Base-by-base conservation (phyloP, 768 basidiomycete species). In the Mycena epipterygia region DNA sequence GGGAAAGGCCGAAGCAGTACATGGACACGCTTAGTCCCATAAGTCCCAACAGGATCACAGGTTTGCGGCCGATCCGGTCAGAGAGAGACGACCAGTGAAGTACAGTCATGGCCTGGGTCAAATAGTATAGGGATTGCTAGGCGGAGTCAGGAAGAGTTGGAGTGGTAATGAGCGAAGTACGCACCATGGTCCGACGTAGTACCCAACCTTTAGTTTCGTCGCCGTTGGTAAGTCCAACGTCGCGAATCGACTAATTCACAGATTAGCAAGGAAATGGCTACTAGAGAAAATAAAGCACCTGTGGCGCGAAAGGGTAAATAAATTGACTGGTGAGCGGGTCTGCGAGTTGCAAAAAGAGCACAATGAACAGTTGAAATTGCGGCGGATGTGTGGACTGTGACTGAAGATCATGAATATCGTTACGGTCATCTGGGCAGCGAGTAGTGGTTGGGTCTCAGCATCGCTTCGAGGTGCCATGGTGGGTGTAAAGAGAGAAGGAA, bases 111-210 rank as follows among this genome's bases (percentile, higher is more conserved):
- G 93, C 92, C 79, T 94, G 91, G 0, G 92, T 90, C n/a, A 91
- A 82, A 71, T 90, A 95, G 80, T 93, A 95, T 17, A 93, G 75
- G 0, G 94, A 94, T 85, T 93, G 89, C 93, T 95, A 29, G n/a
- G 68, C 5, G 41, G 0, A 33, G 53, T 64, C 25, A 63, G 37
- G 23, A 3, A 30, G 55, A 35, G 41, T 2, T 25, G n/a, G n/a
- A 16, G 30, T 44, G 49, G 16, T 33, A 41, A 63, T 25, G 37
- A 56, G n/a, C 5, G 35, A 30, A 35, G 8, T 9, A 76, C 86
- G 42, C 48, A 93, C 93, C 86, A 95, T 82, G 11, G 93, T 73
- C n/a, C 93, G 57, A 93, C 93, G 80, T 93, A 93, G 77, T 93
- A 90, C 51, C 91, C 93, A 16, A 95, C 91, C n/a, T 70, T 86